These are phyloP conservation scores for Stylonectria norvegica DNA, from an alignment of 2,329 filamentous ascomycete species.

Conservation along the genomic window DNA sequence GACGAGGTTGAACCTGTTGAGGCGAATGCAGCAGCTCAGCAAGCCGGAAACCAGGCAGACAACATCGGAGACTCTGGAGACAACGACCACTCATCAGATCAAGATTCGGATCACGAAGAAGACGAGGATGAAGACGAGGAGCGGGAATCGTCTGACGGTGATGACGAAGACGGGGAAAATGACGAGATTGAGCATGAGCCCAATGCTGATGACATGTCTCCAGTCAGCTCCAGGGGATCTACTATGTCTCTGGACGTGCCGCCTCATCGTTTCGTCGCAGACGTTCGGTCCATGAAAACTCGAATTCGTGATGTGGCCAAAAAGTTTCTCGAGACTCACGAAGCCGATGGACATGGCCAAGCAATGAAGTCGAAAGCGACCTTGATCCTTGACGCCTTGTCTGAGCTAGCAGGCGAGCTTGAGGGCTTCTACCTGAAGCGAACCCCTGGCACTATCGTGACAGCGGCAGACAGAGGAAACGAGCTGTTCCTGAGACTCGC, in stretches of 20 bases:
- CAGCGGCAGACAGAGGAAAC: slow-evolving; percentile 50
- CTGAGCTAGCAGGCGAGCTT: slow-evolving; percentile 67
- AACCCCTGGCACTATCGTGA: slow-evolving; percentile 42
- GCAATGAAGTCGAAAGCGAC: slow-evolving; percentile 75
- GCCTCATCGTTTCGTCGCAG: slow-evolving; percentile 45
- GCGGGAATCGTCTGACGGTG: slow-evolving; percentile 46
- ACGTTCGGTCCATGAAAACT: slow-evolving; percentile 54
- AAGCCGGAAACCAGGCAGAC: slow-evolving; percentile 23
- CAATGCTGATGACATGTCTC: slow-evolving; percentile 59
- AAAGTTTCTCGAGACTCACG: slow-evolving; percentile 79
- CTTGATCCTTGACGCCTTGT: slow-evolving; percentile 70
- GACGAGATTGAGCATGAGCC: slow-evolving; percentile 51
- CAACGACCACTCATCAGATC: slow-evolving; percentile 29
- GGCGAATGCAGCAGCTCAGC: too few relatives aligned
- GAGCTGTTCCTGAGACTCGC: slow-evolving; percentile 73
- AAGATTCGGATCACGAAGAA: slow-evolving; percentile 28
- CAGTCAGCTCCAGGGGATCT: slow-evolving; percentile 62
- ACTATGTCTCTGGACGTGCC: slow-evolving; percentile 62
- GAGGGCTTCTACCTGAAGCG: slow-evolving; percentile 64
- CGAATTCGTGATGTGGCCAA: slow-evolving; percentile 74
- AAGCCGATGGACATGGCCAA: slow-evolving; percentile 68
- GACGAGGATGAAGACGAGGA: slow-evolving; percentile 39
- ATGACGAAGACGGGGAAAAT: slow-evolving; percentile 45
- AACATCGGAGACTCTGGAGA: slow-evolving; percentile 29
- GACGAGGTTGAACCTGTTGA: slow-evolving; percentile 13